Percentiles rank a stretch among this genome's conserved stretches.
These are phyloP conservation scores for Globisporangium recalcitrans DNA, from an alignment of 352 stramenopile species.

Conservation along the genomic window DNA sequence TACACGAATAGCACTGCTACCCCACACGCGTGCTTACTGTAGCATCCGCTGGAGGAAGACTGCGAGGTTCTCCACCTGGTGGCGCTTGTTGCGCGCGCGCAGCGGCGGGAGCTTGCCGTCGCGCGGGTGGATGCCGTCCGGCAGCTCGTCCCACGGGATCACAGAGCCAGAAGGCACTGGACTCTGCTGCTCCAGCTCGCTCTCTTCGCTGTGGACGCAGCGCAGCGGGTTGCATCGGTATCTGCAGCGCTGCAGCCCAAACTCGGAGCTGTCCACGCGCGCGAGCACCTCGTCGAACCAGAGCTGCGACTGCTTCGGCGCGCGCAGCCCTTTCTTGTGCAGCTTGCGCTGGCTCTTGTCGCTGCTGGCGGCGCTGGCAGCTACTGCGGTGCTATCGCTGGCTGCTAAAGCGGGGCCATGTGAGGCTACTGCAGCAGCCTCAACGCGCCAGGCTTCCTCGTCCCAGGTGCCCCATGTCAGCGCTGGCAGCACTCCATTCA, in stretches of 20 bases:
- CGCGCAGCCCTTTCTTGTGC: slow-evolving; percentile 37
- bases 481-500: slow-evolving; percentile 68
- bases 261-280: slow-evolving; percentile 38
- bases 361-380: slow-evolving; percentile 4
- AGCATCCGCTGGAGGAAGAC: slow-evolving; percentile 64
- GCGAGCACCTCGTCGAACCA: slow-evolving; percentile 76
- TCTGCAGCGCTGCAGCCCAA: slow-evolving; percentile 24
- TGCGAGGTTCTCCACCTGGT: slow-evolving; percentile 75
- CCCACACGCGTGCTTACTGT: no score
- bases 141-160: slow-evolving; percentile 64
- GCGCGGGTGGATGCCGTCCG: slow-evolving; percentile 59
- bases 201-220: slow-evolving; percentile 26
- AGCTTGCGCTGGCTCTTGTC: slow-evolving; percentile 49
- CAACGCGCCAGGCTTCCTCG: slow-evolving; percentile 22
- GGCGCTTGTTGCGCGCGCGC: slow-evolving; percentile 62
- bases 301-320: slow-evolving; percentile 40
- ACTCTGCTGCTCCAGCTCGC: not conserved
- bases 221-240: slow-evolving; percentile 66
- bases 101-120: slow-evolving; percentile 53
- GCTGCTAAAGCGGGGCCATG: no score
- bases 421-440: not conserved
- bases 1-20: no score
- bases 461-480: slow-evolving; percentile 80
- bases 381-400: not conserved
- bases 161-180: slow-evolving; percentile 5